Evolutionary conservation across 257 asterid species (phyloP), one percentile per base, ranked within the genome.

Genomic region (Solanum piurae): DNA sequence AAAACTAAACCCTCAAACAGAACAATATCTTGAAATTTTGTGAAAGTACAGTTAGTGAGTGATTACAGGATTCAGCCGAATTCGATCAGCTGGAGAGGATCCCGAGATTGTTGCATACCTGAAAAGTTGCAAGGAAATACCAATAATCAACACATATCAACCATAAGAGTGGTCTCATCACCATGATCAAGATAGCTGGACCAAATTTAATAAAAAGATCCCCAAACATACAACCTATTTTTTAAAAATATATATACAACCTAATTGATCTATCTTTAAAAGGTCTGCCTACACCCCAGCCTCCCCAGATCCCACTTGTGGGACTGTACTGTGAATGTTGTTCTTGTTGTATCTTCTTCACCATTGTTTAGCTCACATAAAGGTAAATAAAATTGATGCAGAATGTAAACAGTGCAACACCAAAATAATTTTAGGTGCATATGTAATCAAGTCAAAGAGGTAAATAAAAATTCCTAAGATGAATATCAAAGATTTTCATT

Each of bases 41-140:
- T 13, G 46, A 12, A 77, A 77, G 66, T 44, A 79, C 38, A 13
- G 25, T 79, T 75, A 40, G 87, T 64, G 60, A 86, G 93, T 75
- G 74, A 90, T 92, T 96, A 96, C 99, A 64, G 98, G 99, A 83
- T 86, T 94, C 94, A 95, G 85, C 86, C 95, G 89, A 40, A 94
- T 92, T 93, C 91, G 93, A 33, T 89, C 94, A 44, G 91, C 94
- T 68, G 89, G 88, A 79, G 99, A 97, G 87, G 98, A 29, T 89
- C 99, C 99, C 91, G 93, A 91, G 89, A 97, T 95, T 87, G 99
- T 97, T 27, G 99, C 92, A 89, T 97, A 95, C 95, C 98, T 97
- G 94, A 88, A 88, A 90, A 42, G 37, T 79, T 79, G 37, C 2
- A 25, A 42, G 18, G 33, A 79, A 77, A 42, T 25, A 27, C 20